Percentiles rank a stretch among this genome's conserved stretches.
Conservation (phyloP, 164 flowering plant species). For the Aristolochia fimbriata region DNA sequence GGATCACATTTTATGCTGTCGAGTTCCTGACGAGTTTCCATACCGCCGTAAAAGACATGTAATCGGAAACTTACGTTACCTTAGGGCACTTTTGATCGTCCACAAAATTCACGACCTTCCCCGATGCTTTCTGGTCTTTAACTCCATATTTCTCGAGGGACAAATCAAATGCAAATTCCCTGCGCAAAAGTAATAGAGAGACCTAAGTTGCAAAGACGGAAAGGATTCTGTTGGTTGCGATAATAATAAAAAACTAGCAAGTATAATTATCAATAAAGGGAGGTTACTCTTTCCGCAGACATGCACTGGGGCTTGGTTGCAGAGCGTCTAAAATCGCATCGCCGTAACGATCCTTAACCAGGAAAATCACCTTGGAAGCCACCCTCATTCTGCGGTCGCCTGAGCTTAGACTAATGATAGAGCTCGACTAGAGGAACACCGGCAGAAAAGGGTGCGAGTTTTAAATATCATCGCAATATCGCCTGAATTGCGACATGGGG, state of each 20-base stretch:
- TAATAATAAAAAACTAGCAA: neutral
- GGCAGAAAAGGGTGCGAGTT: no score
- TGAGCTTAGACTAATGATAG: no score
- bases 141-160: constrained; percentile 57
- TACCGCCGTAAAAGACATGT: neutral
- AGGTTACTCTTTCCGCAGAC: constrained; percentile 27
- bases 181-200: constrained; percentile 9
- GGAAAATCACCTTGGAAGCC: constrained; percentile 45
- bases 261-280: neutral
- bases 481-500: no score
- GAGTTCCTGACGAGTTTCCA: neutral
- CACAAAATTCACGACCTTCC: constrained; percentile 36
- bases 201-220: neutral
- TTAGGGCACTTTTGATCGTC: constrained; percentile 33
- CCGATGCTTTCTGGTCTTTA: constrained; percentile 38
- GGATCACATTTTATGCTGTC: neutral
- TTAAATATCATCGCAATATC: no score
- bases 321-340: constrained; percentile 30
- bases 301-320: constrained; percentile 30
- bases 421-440: no score
- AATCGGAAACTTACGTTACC: constrained; percentile 17
- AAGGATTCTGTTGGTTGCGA: neutral
- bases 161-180: constrained; percentile 42
- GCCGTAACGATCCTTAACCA: constrained; percentile 45
- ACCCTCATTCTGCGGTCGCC: constrained; percentile 25